Conservation (phyloP, 2,329 filamentous ascomycete species). For the Lomentospora prolificans region DNA sequence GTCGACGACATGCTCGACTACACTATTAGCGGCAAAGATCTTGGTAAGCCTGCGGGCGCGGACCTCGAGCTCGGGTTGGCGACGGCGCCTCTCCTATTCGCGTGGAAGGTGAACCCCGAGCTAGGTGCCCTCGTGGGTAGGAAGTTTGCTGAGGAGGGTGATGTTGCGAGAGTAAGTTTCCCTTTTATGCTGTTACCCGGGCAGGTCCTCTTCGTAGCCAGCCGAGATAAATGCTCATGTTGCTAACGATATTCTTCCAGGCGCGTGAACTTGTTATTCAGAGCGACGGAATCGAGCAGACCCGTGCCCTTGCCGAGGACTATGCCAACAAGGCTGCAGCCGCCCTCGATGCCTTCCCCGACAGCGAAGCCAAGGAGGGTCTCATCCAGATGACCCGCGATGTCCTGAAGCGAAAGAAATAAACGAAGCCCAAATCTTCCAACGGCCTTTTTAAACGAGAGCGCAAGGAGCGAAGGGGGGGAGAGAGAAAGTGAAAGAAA, state of each 20-base stretch:
- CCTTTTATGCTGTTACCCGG: conserved; percentile 11
- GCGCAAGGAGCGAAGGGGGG: background rate
- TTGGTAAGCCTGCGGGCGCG: conserved; percentile 91
- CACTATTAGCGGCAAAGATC: conserved; percentile 70
- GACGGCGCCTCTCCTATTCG: conserved; percentile 88
- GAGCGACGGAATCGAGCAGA: conserved; percentile 86
- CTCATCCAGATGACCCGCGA: conserved; percentile 91
- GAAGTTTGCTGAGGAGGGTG: conserved; percentile 76
- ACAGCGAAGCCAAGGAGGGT: conserved; percentile 89
- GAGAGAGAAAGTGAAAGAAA: background rate
- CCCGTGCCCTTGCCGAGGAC: conserved; percentile 77
- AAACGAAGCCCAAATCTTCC: no score
- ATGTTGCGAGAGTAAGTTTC: conserved; percentile 66
- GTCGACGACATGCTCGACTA: conserved; percentile 98
- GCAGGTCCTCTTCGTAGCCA: background rate
- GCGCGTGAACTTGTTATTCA: conserved; percentile 75
- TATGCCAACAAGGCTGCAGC: conserved; percentile 82
- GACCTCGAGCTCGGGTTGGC: conserved; percentile 89
- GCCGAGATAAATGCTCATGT: background rate
- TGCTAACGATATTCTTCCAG: conserved; percentile 34
- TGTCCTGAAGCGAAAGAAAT: conserved; percentile 82
- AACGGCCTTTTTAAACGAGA: no score
- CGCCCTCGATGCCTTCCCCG: conserved; percentile 75
- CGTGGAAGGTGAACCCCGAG: conserved; percentile 82
- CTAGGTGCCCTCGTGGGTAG: conserved; percentile 81